Base-by-base conservation (phyloP, 1,284 basidiomycete species). In the Marasmius fiardii region DNA sequence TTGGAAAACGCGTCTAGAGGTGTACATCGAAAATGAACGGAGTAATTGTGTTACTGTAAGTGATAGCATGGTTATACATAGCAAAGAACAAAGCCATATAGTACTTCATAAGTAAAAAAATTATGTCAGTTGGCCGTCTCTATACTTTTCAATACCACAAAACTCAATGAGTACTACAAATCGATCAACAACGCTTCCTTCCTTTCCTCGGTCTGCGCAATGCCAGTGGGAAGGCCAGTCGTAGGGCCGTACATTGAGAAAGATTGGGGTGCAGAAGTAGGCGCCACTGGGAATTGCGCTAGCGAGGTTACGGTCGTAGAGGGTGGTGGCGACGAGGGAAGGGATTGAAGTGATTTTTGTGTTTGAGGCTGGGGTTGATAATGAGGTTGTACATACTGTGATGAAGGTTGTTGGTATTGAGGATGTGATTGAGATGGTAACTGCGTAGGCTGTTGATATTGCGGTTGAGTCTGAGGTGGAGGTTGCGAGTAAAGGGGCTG, bases 181-280 rank as follows among this genome's bases (percentile, higher is more conserved):
- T 91, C 88, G 70, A 95, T 95, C 74, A 95, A 76, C 68, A 92
- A 69, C 45, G 90, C 90, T 68, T 94, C 92, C 71, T 92, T 88
- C 68, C 86, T 80, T 67, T 91, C 86, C 58, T 85, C 80, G 60
- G 82, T 82, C 52, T 82, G 79, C 20, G 79, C 73, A 7, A 74
- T 65, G 1, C 72, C 73, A 43, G 74, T 68, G 11, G 79, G 72
- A 58, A 75, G 71, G n/a, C 78, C 61, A 7, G 69, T 54, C 16
- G 68, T 75, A 14, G 72, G 68, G 10, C 68, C 68, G 62, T 84
- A 85, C 63, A 78, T 61, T 23, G 79, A 67, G 65, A 78, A 85
- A 4, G 71, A 60, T 65, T 85, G 82, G 1, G 89, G 88, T 18
- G 76, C 67, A 12, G 78, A 75, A 3, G 83, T 85, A 3, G 92